Conservation (phyloP, 345 rosid genomes). For the Lepidium aucheri region DNA sequence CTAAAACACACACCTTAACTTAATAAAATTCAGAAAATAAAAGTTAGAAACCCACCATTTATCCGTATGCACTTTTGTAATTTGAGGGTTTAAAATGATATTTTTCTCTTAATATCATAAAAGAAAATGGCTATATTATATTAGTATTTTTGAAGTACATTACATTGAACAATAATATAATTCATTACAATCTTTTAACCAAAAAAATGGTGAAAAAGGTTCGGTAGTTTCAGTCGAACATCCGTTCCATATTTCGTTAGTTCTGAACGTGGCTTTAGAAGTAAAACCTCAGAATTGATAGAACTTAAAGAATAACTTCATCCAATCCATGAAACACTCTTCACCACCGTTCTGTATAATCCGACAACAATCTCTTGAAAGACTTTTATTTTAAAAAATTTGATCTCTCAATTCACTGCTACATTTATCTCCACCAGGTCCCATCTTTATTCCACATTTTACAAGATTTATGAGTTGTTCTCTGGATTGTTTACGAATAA, state of each 20-base stretch:
- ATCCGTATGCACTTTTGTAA: too few relatives aligned
- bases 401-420: neutral
- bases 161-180: neutral
- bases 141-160: too few relatives aligned
- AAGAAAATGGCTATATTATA: too few relatives aligned
- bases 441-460: neutral
- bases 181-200: neutral
- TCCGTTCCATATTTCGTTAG: neutral
- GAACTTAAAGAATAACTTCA: neutral
- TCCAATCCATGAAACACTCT: neutral
- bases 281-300: neutral
- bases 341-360: neutral
- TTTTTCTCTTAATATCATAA: too few relatives aligned
- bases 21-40: too few relatives aligned
- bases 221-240: neutral
- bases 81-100: too few relatives aligned
- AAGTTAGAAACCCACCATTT: too few relatives aligned
- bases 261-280: neutral
- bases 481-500: neutral
- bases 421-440: neutral
- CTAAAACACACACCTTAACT: too few relatives aligned
- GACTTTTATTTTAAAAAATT: neutral
- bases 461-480: neutral
- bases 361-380: neutral
- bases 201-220: neutral